Percentiles rank a stretch among this genome's conserved stretches.
These are phyloP conservation scores for Penicillium alfredii DNA, from an alignment of 495 filamentous ascomycete genomes.

Conservation along the genomic window DNA sequence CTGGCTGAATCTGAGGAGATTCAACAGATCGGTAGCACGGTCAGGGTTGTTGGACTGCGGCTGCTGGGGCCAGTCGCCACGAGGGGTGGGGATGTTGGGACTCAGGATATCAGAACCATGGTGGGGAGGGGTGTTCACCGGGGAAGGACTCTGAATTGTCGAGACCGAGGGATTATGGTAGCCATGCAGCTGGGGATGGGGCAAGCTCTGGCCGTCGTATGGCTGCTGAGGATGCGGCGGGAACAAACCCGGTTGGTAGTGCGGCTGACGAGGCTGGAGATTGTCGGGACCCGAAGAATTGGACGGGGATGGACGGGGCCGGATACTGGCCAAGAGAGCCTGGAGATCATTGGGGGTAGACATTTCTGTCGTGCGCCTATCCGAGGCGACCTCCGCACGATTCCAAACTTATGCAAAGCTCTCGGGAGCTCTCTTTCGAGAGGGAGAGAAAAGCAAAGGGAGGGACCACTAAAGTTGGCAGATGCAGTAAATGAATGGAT, in stretches of 20 bases:
- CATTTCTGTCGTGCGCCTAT: slow-evolving; percentile 44
- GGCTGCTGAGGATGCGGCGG: slow-evolving; percentile 32
- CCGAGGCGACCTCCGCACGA: slow-evolving; percentile 28
- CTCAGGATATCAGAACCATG: slow-evolving; percentile 48
- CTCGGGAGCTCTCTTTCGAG: slow-evolving; percentile 38
- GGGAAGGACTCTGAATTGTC: slow-evolving; percentile 38
- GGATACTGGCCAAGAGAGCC: slow-evolving; percentile 44
- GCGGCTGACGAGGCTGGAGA: slow-evolving; percentile 27
- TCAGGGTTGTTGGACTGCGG: slow-evolving; percentile 44
- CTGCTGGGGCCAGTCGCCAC: slow-evolving; percentile 28
- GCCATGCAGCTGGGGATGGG: slow-evolving; percentile 31
- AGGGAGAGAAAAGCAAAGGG: slow-evolving; percentile 16
- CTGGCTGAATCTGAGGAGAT: slow-evolving; percentile 79
- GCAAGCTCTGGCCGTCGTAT: slow-evolving; percentile 35
- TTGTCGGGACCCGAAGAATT: slow-evolving; percentile 32
- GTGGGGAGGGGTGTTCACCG: slow-evolving; percentile 37
- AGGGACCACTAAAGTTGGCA: slow-evolving; percentile 17
- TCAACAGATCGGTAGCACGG: slow-evolving; percentile 68
- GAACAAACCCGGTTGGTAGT: slow-evolving; percentile 29
- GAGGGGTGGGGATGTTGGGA: slow-evolving; percentile 41
- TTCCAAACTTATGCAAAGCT: slow-evolving; percentile 23
- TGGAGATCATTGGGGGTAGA: slow-evolving; percentile 46
- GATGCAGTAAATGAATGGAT: slow-evolving; percentile 1
- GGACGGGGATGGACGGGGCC: slow-evolving; percentile 37
- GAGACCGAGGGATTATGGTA: slow-evolving; percentile 47